Conservation (phyloP, 805 yeast genomes). For the Pichia eremophila region DNA sequence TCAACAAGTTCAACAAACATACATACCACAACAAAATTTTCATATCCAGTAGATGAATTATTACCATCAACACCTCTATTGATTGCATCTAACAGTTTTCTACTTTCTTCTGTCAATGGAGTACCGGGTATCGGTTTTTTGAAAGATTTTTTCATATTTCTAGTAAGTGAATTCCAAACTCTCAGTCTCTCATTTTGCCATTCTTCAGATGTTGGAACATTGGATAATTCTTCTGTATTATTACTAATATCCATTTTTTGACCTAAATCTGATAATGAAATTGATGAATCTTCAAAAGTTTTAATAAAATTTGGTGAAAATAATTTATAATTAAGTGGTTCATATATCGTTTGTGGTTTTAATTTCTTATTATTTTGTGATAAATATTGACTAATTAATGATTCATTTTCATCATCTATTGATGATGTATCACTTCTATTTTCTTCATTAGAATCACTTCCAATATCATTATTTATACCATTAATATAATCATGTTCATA, state of each 20-base stretch:
- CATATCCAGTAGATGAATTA: conserved; percentile 44
- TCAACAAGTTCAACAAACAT: conserved; percentile 67
- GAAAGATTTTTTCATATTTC: conserved; percentile 53
- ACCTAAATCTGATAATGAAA: conserved; percentile 11
- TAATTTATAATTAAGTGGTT: conserved; percentile 13
- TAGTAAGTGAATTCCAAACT: conserved; percentile 54
- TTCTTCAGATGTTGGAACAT: conserved; percentile 47
- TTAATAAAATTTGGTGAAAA: conserved; percentile 12
- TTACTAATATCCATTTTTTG: not conserved
- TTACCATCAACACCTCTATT: conserved; percentile 74
- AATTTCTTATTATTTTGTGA: conserved; percentile 2
- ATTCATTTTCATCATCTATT: conserved; percentile 9
- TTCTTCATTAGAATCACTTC: not conserved
- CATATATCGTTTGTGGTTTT: conserved; percentile 3
- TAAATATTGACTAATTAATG: conserved; percentile 6
- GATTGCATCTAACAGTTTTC: conserved; percentile 56
- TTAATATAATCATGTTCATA: not conserved
- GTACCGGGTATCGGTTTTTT: conserved; percentile 70
- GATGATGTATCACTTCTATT: not conserved
- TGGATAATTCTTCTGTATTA: not conserved
- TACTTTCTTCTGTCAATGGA: conserved; percentile 42
- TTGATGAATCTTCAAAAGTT: conserved; percentile 9
- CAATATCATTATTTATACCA: not conserved
- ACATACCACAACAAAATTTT: conserved; percentile 61
- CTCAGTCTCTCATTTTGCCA: conserved; percentile 59